phyloP scores from a whole-genome alignment of 257 asterid genomes.

The Solanum bulbocastanum region DNA sequence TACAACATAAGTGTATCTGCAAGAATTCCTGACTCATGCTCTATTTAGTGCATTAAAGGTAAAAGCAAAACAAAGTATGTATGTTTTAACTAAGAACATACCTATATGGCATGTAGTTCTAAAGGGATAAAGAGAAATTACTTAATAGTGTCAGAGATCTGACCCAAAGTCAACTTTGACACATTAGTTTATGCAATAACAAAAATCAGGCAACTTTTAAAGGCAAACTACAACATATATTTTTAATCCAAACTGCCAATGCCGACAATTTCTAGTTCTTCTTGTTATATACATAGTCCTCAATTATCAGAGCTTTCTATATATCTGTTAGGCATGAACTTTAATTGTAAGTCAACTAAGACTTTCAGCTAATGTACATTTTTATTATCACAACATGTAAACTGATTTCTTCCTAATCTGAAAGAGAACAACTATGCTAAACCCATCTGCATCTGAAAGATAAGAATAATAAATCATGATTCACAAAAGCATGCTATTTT shows the following conservation, averaged over 20 bases:
- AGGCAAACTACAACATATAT: background rate
- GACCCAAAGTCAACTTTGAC: background rate
- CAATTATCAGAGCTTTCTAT: background rate
- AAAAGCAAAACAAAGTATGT: background rate
- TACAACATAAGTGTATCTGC: background rate
- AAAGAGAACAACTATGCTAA: background rate
- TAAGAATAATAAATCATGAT: background rate
- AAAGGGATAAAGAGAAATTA: background rate
- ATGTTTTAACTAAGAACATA: background rate
- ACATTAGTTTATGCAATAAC: background rate
- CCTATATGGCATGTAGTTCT: background rate
- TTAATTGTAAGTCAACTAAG: background rate
- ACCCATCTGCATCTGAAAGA: background rate
- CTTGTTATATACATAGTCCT: background rate
- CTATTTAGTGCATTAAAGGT: background rate
- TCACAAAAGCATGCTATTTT: background rate
- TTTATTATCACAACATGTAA: background rate
- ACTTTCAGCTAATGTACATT: background rate
- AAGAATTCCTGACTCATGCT: background rate
- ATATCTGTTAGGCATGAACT: background rate
- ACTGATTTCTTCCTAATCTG: background rate
- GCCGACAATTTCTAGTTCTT: background rate
- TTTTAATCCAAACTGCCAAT: background rate
- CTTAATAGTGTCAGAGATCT: background rate
- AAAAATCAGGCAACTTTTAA: background rate